Percentiles rank a stretch among this genome's conserved stretches.
phyloP scores from a whole-genome alignment of 305 asterid species.

The Rubia tinctorum region DNA sequence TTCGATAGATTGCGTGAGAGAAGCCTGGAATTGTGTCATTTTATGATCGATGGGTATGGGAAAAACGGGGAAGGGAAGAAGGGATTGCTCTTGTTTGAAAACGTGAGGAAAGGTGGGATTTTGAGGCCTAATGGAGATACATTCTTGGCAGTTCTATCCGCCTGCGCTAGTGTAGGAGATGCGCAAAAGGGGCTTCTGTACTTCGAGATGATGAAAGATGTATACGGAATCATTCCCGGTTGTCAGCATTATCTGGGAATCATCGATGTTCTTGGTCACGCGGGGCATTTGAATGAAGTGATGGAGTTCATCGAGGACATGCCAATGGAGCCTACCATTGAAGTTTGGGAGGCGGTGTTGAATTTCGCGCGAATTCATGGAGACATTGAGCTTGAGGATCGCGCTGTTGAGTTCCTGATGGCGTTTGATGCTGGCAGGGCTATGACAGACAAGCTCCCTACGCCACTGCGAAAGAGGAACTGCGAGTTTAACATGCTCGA shows the following conservation, averaged over 20 bases:
- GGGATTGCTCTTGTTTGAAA: conserved; percentile 36
- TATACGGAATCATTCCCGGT: conserved; percentile 25
- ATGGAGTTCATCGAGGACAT: conserved; percentile 36
- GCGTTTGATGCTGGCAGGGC: conserved; percentile 22
- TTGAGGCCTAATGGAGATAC: conserved; percentile 33
- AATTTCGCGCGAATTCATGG: conserved; percentile 35
- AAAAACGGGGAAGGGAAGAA: conserved; percentile 33
- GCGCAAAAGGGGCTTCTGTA: conserved; percentile 26
- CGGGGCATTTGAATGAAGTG: conserved; percentile 40
- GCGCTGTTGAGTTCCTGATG: conserved; percentile 26
- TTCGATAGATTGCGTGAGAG: conserved; percentile 31
- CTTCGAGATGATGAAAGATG: conserved; percentile 35
- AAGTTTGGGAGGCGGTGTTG: conserved; percentile 32
- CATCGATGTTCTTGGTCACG: conserved; percentile 30
- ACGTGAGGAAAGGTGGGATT: conserved; percentile 27
- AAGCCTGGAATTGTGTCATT: conserved; percentile 20
- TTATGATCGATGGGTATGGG: conserved; percentile 33
- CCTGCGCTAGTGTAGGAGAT: conserved; percentile 34
- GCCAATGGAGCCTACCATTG: conserved; percentile 31
- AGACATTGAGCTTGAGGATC: conserved; percentile 40
- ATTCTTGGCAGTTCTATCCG: conserved; percentile 30
- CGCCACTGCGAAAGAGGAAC: conserved; percentile 31
- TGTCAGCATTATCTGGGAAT: conserved; percentile 34
- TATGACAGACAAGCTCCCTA: conserved; percentile 8
- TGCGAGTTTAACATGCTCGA: conserved; percentile 37